Base-by-base conservation (phyloP, 164 flowering plant species). In the Saururus chinensis region DNA sequence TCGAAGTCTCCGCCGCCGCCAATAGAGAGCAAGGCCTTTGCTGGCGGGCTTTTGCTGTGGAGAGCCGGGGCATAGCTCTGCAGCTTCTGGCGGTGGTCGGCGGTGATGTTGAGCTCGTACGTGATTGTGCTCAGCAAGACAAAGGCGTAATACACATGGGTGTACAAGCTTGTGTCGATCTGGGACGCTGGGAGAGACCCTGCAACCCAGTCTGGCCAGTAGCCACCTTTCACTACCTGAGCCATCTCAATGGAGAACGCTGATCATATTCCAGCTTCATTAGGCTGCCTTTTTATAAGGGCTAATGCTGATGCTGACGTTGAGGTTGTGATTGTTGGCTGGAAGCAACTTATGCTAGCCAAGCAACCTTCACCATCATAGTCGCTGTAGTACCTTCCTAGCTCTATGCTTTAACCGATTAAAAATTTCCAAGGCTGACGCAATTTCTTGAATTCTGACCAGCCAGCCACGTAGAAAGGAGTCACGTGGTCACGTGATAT, bases 91-190 rank as follows among this genome's bases (percentile, higher is more conserved):
- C 56, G 66, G 56, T 77, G 74, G 0, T 60, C 42, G 49, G 22
- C 48, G 12, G 70, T 60, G 21, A 80, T 51, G 20, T 22, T 35
- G 25, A 80, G 58, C 40, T 69, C 41, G 68, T 40, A 75, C 2
- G 78, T 74, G 1, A 17, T 9, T 11, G 76, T 42, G 41, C 68
- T 70, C 14, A 63, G 57, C 19, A 40, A 48, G 22, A 74, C 60
- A 56, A 78, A 78, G 10, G 81, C 81, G n/a, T 70, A 80, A 63
- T 61, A 78, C 9, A 76, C n/a, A 53, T 76, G 84, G 7, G 80
- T 74, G 70, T 72, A 78, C 40, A 70, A 75, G 0, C 68, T 48
- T 4, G 77, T 67, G 20, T 68, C 65, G n/a, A 76, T 69, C n/a
- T 72, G 23, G 5, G 74, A 65, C 0, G 73, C 73, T 0, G 77